Evolutionary conservation across 1,139 yeast genomes (phyloP).

Genomic region (Pichia sp.): DNA sequence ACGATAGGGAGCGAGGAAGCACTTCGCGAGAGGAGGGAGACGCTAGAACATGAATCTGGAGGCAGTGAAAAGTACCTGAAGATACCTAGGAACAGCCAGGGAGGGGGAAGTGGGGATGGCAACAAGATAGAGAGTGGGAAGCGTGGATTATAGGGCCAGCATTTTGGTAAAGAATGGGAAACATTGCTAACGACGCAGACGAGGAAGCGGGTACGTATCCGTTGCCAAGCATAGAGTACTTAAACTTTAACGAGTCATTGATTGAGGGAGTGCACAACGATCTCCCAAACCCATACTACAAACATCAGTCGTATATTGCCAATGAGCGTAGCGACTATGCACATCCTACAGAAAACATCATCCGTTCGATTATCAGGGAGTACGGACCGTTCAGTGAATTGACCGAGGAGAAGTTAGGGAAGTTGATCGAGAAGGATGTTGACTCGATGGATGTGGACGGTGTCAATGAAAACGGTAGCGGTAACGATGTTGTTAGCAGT

Average conservation of each 20-base stretch:
- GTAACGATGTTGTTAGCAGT: conserved; percentile 2
- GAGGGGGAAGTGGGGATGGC: neutral
- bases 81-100: neutral
- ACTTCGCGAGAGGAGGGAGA: neutral
- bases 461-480: neutral
- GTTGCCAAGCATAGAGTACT: conserved; percentile 2
- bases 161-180: neutral
- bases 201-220: conserved; percentile 11
- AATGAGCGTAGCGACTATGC: conserved; percentile 12
- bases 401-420: conserved; percentile 16
- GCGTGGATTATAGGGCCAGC: neutral
- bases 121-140: neutral
- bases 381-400: conserved; percentile 20
- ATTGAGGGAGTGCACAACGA: conserved; percentile 17
- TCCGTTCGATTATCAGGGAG: conserved; percentile 20
- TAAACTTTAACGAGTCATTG: conserved; percentile 18
- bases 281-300: conserved; percentile 19
- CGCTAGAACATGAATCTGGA: neutral
- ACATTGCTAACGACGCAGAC: neutral
- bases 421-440: conserved; percentile 7
- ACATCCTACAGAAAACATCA: conserved; percentile 17
- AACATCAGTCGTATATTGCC: conserved; percentile 5
- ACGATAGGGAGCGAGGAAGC: neutral
- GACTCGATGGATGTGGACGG: neutral
- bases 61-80: neutral